Percentiles rank a stretch among this genome's conserved stretches.
phyloP scores from a whole-genome alignment of 2,329 filamentous ascomycete species.

The Cryphonectria naterciae region DNA sequence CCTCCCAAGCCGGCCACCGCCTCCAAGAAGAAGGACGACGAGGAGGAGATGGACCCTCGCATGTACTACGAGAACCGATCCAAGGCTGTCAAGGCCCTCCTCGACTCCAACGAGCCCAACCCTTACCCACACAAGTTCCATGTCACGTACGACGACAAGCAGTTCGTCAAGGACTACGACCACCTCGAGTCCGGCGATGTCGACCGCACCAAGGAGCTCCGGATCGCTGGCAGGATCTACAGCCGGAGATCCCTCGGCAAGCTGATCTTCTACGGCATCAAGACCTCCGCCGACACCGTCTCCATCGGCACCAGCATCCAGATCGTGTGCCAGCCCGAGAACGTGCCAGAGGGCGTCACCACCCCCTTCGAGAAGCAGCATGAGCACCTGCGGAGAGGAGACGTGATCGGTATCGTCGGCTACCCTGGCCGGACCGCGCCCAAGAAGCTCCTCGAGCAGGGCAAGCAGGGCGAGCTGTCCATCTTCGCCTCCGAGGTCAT shows the following conservation, averaged over 20 bases:
- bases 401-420: slow-evolving; percentile 87
- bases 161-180: slow-evolving; percentile 78
- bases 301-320: slow-evolving; percentile 79
- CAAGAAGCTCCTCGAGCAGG: slow-evolving; percentile 79
- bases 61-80: slow-evolving; percentile 96
- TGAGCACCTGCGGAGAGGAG: slow-evolving; percentile 84
- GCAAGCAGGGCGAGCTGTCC: slow-evolving; percentile 87
- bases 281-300: slow-evolving; percentile 54
- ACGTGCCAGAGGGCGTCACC: slow-evolving; percentile 66
- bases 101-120: slow-evolving; percentile 73
- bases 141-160: slow-evolving; percentile 77
- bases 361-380: slow-evolving; percentile 84
- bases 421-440: slow-evolving; percentile 85
- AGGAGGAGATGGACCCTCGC: slow-evolving; percentile 61
- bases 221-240: slow-evolving; percentile 85
- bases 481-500: slow-evolving; percentile 88
- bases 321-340: slow-evolving; percentile 88
- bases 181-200: slow-evolving; percentile 80
- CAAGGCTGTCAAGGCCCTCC: slow-evolving; percentile 74
- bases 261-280: slow-evolving; percentile 89
- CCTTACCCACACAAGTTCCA: slow-evolving; percentile 95
- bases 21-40: slow-evolving; percentile 57
- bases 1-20: slow-evolving; percentile 55
- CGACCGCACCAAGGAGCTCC: slow-evolving; percentile 73
- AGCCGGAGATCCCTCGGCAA: slow-evolving; percentile 85